A percentile compares a stretch with the other conserved stretches of the same genome.
phyloP scores from a whole-genome alignment of 2,329 filamentous ascomycete genomes.

The Aspergillus ochraceus region DNA sequence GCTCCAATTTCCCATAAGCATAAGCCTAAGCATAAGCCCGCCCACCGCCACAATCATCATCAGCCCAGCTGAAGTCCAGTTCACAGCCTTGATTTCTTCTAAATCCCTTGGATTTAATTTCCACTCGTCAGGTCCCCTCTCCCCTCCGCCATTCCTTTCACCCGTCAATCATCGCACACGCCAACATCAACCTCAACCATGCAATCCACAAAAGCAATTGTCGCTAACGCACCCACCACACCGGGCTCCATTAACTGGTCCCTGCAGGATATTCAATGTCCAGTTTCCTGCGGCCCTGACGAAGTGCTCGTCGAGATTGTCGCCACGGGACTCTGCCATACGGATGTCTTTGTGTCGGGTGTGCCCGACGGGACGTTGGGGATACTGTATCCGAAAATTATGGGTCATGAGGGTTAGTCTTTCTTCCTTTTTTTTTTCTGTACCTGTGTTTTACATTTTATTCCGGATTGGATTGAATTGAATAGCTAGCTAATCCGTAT shows the following conservation, averaged over 20 bases:
- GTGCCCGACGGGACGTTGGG: slow-evolving; percentile 8
- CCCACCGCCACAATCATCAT: neutral
- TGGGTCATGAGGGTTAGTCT: slow-evolving; percentile 29
- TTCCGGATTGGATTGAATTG: too few species aligned
- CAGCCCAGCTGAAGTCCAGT: neutral
- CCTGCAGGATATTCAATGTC: neutral
- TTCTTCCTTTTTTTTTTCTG: neutral
- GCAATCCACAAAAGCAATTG: neutral
- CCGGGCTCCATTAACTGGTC: neutral
- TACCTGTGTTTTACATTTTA: too few species aligned
- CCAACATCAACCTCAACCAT: neutral
- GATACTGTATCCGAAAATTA: slow-evolving; percentile 25
- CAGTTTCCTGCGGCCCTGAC: slow-evolving; percentile 7
- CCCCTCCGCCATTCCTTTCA: neutral
- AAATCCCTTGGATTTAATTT: neutral
- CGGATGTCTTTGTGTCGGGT: slow-evolving; percentile 15
- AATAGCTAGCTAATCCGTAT: too few species aligned
- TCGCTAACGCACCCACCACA: neutral
- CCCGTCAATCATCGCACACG: too few species aligned
- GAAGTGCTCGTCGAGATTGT: slow-evolving; percentile 19
- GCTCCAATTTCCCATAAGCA: neutral
- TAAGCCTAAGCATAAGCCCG: neutral
- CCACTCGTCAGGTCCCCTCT: neutral
- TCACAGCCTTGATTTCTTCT: neutral
- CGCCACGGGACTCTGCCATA: slow-evolving; percentile 20